These are phyloP conservation scores for Kuraishia piskuri DNA, from an alignment of 805 yeast species.

Conservation along the genomic window DNA sequence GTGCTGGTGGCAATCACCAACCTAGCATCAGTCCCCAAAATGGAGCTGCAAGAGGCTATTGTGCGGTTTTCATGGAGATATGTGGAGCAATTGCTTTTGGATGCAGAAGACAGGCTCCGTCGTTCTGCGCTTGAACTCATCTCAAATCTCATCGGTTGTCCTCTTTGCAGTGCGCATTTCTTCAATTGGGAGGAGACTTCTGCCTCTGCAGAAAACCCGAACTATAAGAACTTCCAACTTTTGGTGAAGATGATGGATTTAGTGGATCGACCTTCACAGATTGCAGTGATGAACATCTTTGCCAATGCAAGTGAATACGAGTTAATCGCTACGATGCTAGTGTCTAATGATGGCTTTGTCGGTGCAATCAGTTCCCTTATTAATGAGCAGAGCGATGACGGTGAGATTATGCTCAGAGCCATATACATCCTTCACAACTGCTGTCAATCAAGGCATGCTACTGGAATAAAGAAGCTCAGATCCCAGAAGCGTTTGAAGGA, in stretches of 20 bases:
- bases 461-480: not conserved
- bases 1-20: slow-evolving; percentile 42
- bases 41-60: slow-evolving; percentile 25
- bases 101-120: slow-evolving; percentile 32
- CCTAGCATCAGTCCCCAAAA: slow-evolving; percentile 30
- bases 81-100: slow-evolving; percentile 24
- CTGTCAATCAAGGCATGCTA: not conserved
- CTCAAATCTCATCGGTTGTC: slow-evolving; percentile 32
- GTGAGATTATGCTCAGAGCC: slow-evolving; percentile 15
- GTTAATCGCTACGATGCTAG: slow-evolving; percentile 14
- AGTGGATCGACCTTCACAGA: slow-evolving; percentile 30
- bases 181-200: slow-evolving; percentile 41
- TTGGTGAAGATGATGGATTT: slow-evolving; percentile 31
- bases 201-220: slow-evolving; percentile 13
- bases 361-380: slow-evolving; percentile 9
- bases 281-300: slow-evolving; percentile 21
- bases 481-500: not conserved
- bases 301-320: slow-evolving; percentile 20
- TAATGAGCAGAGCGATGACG: slow-evolving; percentile 9
- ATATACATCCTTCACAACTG: slow-evolving; percentile 14
- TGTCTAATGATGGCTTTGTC: slow-evolving; percentile 12
- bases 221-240: slow-evolving; percentile 30
- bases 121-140: slow-evolving; percentile 37
- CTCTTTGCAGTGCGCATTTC: slow-evolving; percentile 39
- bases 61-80: slow-evolving; percentile 26